These are phyloP conservation scores for Luffa aegyptiaca DNA, from an alignment of 306 rosid species.

Conservation along the genomic window DNA sequence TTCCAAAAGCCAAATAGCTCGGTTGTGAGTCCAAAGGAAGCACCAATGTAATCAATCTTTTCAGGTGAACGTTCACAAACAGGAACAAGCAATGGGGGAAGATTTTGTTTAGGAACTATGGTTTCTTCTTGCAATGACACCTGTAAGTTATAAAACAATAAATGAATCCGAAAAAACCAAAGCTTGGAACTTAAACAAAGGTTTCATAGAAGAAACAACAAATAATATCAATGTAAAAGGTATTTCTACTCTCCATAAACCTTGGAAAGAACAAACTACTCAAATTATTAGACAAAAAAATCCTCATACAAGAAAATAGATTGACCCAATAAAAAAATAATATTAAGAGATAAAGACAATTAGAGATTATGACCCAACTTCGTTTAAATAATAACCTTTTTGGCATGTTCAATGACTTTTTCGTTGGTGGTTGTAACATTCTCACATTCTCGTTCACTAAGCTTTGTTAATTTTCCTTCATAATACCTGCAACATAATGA, in stretches of 20 bases:
- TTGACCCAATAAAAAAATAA: neutral
- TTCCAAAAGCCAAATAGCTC: neutral
- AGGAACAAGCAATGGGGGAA: neutral
- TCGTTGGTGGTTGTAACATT: neutral
- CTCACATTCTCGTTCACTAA: neutral
- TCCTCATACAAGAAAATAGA: neutral
- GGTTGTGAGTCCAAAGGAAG: neutral
- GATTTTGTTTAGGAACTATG: neutral
- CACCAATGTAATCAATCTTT: neutral
- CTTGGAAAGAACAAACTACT: neutral
- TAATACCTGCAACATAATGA: neutral
- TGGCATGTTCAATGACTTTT: neutral
- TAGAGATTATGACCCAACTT: neutral
- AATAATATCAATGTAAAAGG: neutral
- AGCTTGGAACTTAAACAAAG: neutral
- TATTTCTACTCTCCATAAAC: neutral
- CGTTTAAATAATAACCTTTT: neutral
- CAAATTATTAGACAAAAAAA: neutral
- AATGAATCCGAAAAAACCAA: neutral
- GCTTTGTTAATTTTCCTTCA: neutral
- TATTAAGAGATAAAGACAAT: neutral
- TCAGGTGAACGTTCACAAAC: neutral
- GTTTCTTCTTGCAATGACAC: neutral
- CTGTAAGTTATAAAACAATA: neutral
- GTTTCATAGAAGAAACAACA: neutral